These are phyloP conservation scores for Pelargonium citronellum DNA, from an alignment of 441 rosid species.

Conservation along the genomic window DNA sequence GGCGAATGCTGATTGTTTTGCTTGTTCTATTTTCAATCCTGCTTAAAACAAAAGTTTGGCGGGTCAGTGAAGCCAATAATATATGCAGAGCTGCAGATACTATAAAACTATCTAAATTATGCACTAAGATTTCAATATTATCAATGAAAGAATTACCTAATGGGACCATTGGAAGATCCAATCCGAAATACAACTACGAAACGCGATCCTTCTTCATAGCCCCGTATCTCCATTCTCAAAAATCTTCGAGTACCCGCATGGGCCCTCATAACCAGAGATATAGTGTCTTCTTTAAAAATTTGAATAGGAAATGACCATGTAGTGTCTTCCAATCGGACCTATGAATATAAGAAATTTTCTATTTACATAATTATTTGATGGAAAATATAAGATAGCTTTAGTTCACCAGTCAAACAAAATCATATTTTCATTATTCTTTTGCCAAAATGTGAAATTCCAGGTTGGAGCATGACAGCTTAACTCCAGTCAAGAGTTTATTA, in stretches of 20 bases:
- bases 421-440: too few species aligned
- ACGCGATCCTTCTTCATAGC: conserved; percentile 98
- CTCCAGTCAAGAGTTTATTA: not conserved
- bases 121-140: not conserved
- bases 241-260: conserved; percentile 47
- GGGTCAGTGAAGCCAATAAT: conserved; percentile 16
- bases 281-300: conserved; percentile 78
- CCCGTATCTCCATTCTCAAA: conserved; percentile 83
- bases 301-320: conserved; percentile 94
- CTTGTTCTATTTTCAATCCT: conserved; percentile 83
- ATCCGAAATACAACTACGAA: conserved; percentile 86
- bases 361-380: not conserved
- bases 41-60: conserved; percentile 24
- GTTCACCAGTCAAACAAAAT: too few species aligned
- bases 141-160: conserved; percentile 48
- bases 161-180: conserved; percentile 76
- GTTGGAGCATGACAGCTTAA: too few species aligned
- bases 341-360: conserved; percentile 16
- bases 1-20: conserved; percentile 69
- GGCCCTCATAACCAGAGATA: conserved; percentile 66
- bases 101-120: not conserved
- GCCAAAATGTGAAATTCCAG: too few species aligned
- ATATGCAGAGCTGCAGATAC: not conserved
- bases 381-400: not conserved
- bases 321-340: conserved; percentile 80